Base-by-base conservation (phyloP, 768 basidiomycete genomes). In the Lactarius sanguifluus region DNA sequence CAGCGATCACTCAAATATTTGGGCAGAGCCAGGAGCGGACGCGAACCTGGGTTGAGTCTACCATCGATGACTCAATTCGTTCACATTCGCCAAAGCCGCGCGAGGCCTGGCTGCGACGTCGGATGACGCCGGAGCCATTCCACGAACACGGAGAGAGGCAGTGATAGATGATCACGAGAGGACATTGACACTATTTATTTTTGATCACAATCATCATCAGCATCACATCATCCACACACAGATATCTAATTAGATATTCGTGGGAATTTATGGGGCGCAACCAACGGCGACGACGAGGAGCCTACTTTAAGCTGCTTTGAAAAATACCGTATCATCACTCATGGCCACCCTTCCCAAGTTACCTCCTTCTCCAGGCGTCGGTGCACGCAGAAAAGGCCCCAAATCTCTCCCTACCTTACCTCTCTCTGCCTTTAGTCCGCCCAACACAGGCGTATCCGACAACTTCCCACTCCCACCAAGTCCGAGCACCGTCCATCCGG, bases 401-500 rank as follows among this genome's bases (percentile, higher is more conserved):
- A 90, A 86, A 74, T 79, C 83, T 25, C 84, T 87, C 5, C 92
- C 92, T 9, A 83, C 81, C 56, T 85, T 94, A 15, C 91, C 91
- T 0, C 75, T 86, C 30, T 91, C 91, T 13, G 92, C 86, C 0
- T 94, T 94, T 75, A 84, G 81, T 32, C 85, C 90, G 0, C 88
- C 89, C 30, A 89, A 83, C 76, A 81, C 87, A 5, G 86, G 87
- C 61, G 83, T 85, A 0, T 82, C 82, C 23, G 90, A 91, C 55
- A 78, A 78, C 1, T 92, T 91, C 73, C 89, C 86, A 2, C 69
- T 90, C 12, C 84, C 87, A 9, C 85, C 86, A 25, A 89, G 86
- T 65, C 90, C 92, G 2, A 86, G 82, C 71, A 79, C 84, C 18
- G 79, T 90, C 60, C 81, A 86, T 71, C 92, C 92, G 0, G 77